Base-by-base conservation (phyloP, 2,329 filamentous ascomycete species). In the Capronia coronata region DNA sequence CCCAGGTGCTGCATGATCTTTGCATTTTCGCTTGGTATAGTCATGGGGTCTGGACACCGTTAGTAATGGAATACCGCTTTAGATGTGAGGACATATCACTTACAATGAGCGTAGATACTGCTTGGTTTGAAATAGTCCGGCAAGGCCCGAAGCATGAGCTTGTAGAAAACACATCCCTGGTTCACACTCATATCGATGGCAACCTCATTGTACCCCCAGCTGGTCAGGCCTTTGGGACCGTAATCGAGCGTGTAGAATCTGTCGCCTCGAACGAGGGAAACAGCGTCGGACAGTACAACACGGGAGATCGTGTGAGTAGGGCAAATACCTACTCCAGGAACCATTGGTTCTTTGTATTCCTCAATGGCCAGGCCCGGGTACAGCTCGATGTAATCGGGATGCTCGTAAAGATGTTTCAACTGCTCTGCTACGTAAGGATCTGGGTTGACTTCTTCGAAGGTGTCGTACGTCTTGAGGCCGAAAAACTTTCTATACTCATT, bases 401-500 rank as follows among this genome's bases (percentile, higher is more conserved):
- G 83, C 52, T 86, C 83, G 16, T 69, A 71, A 9, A 93, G 73
- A 48, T 81, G 73, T 13, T 76, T 73, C 3, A 89, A 74, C 21
- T 79, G 72, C 41, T 83, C 75, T 1, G 85, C 78, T 13, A 91
- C 77, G 11, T 79, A 76, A 0, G 83, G 83, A 58, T 93, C 83
- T 0, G 83, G 80, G 65, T 90, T 93, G 69, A 94, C 89, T 43
- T 90, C 86, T 64, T 90, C 85, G 52, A 94, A 94, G 0, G 75
- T 84, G 18, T 82, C 79, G 62, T 94, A 83, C 0, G 79, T 77
- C 67, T 86, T 85, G 4, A 94, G 72, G 1, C 83, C 81, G 60
- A 91, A 90, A 69, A 89, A 86, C 64, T 85, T 83, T 45, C 87
- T 78, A 73, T 93, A 94, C 70, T 93, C 87, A 62, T 94, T 94